phyloP scores from a whole-genome alignment of 192 early-diverging fungal genomes.

The Backusella psychrophila region DNA sequence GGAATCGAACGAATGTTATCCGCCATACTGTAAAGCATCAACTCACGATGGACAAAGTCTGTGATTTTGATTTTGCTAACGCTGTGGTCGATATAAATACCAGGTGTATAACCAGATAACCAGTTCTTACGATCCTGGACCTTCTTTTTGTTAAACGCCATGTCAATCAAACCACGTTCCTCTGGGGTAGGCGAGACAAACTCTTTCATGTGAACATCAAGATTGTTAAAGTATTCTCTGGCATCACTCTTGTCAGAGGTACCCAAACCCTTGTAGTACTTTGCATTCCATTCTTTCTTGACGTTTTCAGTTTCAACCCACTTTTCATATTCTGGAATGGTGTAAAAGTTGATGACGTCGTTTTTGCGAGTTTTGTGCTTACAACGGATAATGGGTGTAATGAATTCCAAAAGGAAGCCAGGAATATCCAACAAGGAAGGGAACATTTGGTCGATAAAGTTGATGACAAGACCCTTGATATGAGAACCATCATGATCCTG shows the following conservation, averaged over 20 bases:
- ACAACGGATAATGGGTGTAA: constrained; percentile 93
- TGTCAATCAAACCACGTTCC: constrained; percentile 82
- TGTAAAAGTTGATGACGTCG: constrained; percentile 74
- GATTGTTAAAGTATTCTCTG: constrained; percentile 87
- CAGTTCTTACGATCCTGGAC: constrained; percentile 95
- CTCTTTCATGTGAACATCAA: constrained; percentile 76
- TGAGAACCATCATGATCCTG: constrained; percentile 97
- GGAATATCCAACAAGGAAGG: constrained; percentile 87
- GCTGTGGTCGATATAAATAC: constrained; percentile 87
- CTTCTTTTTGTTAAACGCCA: constrained; percentile 96
- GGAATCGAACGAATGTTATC: constrained; percentile 96
- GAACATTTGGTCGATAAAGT: constrained; percentile 93
- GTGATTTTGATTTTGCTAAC: constrained; percentile 71
- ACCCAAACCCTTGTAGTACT: constrained; percentile 99
- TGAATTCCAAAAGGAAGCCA: constrained; percentile 92
- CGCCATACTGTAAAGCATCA: constrained; percentile 92
- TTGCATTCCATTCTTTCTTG: constrained; percentile 79
- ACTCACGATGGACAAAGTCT: constrained; percentile 95
- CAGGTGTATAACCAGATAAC: constrained; percentile 76
- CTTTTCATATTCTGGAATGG: constrained; percentile 87
- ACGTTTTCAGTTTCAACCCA: constrained; percentile 73
- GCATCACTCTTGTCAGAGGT: constrained; percentile 82
- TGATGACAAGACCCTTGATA: constrained; percentile 97
- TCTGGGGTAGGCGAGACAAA: constrained; percentile 58
- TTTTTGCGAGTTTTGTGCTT: constrained; percentile 57